A percentile compares a stretch with the other conserved stretches of the same genome.
Evolutionary conservation across 2,329 filamentous ascomycete genomes (phyloP).

Genomic region (Tolypocladium guangdongense): DNA sequence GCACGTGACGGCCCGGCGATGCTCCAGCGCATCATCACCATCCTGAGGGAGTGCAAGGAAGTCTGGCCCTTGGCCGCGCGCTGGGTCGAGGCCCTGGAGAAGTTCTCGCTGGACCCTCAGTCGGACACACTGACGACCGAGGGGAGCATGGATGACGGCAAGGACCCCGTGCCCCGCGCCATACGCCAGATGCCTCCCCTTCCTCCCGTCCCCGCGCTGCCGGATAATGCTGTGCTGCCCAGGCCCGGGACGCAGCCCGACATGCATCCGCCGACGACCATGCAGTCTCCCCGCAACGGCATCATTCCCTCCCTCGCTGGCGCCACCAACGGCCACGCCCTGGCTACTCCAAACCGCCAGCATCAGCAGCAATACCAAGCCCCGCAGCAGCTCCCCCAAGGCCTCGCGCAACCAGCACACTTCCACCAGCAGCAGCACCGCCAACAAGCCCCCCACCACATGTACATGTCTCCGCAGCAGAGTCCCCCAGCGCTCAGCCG

Average conservation of each 20-base stretch:
- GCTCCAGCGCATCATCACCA: slow-evolving; percentile 31
- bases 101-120: slow-evolving; percentile 33
- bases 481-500: slow-evolving; percentile 8
- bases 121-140: slow-evolving; percentile 27
- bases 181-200: slow-evolving; percentile 9
- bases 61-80: slow-evolving; percentile 42
- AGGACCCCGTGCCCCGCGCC: slow-evolving; percentile 18
- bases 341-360: slow-evolving; percentile 4
- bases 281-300: slow-evolving; percentile 7
- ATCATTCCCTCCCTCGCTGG: not conserved
- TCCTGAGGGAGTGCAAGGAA: slow-evolving; percentile 36
- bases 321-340: not conserved
- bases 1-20: slow-evolving; percentile 31
- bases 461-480: slow-evolving; percentile 7
- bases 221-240: slow-evolving; percentile 9
- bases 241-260: slow-evolving; percentile 11
- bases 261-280: slow-evolving; percentile 5
- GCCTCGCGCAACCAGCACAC: slow-evolving; percentile 8
- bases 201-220: slow-evolving; percentile 3
- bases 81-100: slow-evolving; percentile 39
- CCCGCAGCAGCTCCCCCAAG: slow-evolving; percentile 3
- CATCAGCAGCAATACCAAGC: slow-evolving; percentile 2
- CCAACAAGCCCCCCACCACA: slow-evolving; percentile 9
- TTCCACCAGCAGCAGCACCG: slow-evolving; percentile 8
- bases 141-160: slow-evolving; percentile 40